Evolutionary conservation across 2,329 filamentous ascomycete species (phyloP).

Genomic region (Xylariaceae sp.): DNA sequence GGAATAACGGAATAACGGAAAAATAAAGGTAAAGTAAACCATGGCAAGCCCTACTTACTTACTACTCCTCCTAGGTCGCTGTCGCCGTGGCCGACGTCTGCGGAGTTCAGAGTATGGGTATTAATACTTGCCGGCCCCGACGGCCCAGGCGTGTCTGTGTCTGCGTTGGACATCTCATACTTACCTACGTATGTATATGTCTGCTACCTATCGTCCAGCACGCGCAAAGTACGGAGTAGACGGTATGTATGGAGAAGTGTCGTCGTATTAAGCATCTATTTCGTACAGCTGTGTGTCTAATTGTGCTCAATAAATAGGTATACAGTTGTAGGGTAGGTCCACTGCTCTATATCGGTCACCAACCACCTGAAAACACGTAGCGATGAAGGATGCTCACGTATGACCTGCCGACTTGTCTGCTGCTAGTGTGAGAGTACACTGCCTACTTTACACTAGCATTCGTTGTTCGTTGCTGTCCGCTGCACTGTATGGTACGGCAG

Average conservation of each 20-base stretch:
- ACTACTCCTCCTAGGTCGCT: background rate
- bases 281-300: background rate
- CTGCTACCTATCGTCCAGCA: background rate
- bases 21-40: background rate
- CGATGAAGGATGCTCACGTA: background rate
- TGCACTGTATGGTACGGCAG: background rate
- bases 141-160: background rate
- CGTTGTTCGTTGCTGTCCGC: background rate
- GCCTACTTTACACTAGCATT: background rate
- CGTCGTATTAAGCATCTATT: background rate
- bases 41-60: conserved; percentile 1
- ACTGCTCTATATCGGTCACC: background rate
- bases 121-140: conserved; percentile 3
- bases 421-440: background rate
- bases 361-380: background rate
- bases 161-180: conserved; percentile 5
- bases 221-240: background rate
- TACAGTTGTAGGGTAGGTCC: background rate
- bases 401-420: background rate
- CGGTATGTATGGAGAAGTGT: background rate
- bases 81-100: conserved; percentile 1
- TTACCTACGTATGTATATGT: background rate
- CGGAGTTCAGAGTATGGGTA: background rate
- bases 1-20: conserved; percentile 4
- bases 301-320: background rate